phyloP scores from a whole-genome alignment of 192 early-diverging fungal genomes.

The Haplosporangium gracile region DNA sequence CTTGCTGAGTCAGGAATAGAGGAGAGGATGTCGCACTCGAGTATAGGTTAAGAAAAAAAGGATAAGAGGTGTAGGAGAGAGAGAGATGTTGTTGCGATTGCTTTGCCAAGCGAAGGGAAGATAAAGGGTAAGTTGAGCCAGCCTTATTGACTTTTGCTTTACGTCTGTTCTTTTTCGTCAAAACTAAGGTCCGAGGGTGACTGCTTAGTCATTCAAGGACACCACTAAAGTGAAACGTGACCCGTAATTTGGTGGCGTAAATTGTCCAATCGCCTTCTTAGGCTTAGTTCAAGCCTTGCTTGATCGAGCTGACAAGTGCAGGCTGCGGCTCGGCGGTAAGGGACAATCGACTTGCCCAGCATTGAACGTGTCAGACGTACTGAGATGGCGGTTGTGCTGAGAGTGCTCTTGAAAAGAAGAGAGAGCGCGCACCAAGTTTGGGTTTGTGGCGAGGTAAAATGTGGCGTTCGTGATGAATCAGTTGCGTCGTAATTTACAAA shows the following conservation, averaged over 20 bases:
- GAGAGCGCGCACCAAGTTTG: too few species aligned
- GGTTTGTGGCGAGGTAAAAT: too few species aligned
- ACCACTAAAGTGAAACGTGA: background rate
- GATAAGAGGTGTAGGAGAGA: background rate
- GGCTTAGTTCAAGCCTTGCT: background rate
- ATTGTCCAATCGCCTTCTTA: background rate
- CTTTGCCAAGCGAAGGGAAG: background rate
- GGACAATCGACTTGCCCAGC: too few species aligned
- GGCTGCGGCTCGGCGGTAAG: too few species aligned
- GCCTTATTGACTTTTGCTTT: background rate
- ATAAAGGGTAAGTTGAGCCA: background rate
- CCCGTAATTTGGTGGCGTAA: background rate
- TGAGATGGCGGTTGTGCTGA: too few species aligned
- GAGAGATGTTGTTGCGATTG: background rate
- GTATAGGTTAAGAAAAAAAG: background rate
- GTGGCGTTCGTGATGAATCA: too few species aligned
- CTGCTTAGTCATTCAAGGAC: background rate
- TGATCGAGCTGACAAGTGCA: background rate
- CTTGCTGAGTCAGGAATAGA: background rate
- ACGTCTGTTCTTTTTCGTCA: background rate
- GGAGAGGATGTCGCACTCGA: background rate
- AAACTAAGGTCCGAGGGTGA: background rate
- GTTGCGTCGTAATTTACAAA: too few species aligned
- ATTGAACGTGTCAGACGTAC: too few species aligned
- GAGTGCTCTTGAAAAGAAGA: too few species aligned